Evolutionary conservation across 768 basidiomycete species (phyloP), one percentile per base, ranked within the genome.

Genomic region (Crepidotus variabilis): DNA sequence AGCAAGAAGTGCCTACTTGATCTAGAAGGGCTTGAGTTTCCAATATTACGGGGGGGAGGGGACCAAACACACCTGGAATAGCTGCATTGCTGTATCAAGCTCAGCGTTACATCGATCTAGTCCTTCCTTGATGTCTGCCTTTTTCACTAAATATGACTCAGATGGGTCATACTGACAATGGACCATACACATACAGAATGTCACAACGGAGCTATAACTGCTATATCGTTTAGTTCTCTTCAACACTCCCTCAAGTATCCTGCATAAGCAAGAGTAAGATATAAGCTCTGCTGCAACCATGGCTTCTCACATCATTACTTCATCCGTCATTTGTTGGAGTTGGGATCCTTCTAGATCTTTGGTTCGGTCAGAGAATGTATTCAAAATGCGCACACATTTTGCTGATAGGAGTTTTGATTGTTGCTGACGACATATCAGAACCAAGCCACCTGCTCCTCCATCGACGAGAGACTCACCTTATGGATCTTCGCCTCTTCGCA

Each of bases 401-500:
- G 71, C 60, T 4, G 72, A 72, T 21, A 85, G 65, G 47, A 72
- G 75, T 57, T 63, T 66, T 18, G 77, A 71, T 61, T 77, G 79
- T 60, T 67, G 61, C 82, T 81, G 60, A 51, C 56, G 36, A 55
- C 21, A 28, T 3, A 28, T 54, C 14, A 22, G 57, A 6, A 33
- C 36, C 49, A 43, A 58, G 50, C 39, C 32, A 52, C 23, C 33
- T 47, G 16, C 22, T 43, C 55, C 10, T 45, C 21, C 23, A 46
- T 22, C 28, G 32, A 23, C 50, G 34, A 54, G 46, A 57, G 50
- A 21, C 36, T 36, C 48, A 82, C 84, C 76, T 82, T 84, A 64
- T 82, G 75, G 20, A 75, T 64, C 20, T 71, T 63, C 18, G 84
- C 72, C 55, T 81, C 70, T 6, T 77, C 70, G 60, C 82, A 85